A percentile compares a stretch with the other conserved stretches of the same genome.
Evolutionary conservation across 768 basidiomycete genomes (phyloP).

Genomic region (Hydnomerulius pinastri): DNA sequence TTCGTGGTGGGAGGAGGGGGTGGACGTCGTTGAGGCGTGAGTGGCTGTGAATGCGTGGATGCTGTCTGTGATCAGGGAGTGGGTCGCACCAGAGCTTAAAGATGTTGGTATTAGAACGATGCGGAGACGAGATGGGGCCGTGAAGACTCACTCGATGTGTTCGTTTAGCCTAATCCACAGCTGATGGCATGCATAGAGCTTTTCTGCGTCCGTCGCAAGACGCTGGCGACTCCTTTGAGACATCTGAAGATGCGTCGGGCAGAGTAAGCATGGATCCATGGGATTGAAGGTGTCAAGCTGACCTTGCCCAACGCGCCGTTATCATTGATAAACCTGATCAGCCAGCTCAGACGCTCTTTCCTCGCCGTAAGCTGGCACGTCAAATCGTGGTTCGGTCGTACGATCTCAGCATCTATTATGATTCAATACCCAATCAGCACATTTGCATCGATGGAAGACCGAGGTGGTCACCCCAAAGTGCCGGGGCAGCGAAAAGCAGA

Average conservation of each 20-base stretch:
- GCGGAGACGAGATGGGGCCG: neutral
- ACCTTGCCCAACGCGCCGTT: slow-evolving; percentile 82
- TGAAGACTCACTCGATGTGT: slow-evolving; percentile 53
- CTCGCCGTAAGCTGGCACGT: slow-evolving; percentile 74
- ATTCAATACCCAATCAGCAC: neutral
- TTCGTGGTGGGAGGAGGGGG: slow-evolving; percentile 11
- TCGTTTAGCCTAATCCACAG: slow-evolving; percentile 82
- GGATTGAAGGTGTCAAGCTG: slow-evolving; percentile 4
- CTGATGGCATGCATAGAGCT: slow-evolving; percentile 76
- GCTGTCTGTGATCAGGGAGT: slow-evolving; percentile 68
- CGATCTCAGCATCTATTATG: slow-evolving; percentile 59
- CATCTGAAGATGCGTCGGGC: slow-evolving; percentile 50
- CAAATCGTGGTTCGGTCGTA: slow-evolving; percentile 77
- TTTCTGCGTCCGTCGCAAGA: slow-evolving; percentile 83
- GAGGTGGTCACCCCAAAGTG: no score
- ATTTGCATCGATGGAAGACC: no score
- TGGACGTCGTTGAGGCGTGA: slow-evolving; percentile 10
- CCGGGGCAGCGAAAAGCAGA: neutral
- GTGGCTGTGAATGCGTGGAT: slow-evolving; percentile 68
- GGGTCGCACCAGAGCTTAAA: slow-evolving; percentile 52
- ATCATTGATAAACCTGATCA: slow-evolving; percentile 89
- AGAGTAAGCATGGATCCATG: neutral
- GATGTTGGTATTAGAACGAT: slow-evolving; percentile 2
- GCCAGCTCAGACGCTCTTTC: slow-evolving; percentile 74
- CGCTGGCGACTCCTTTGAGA: slow-evolving; percentile 76